phyloP scores from a whole-genome alignment of 495 filamentous ascomycete species.

The Annulohypoxylon bovei region DNA sequence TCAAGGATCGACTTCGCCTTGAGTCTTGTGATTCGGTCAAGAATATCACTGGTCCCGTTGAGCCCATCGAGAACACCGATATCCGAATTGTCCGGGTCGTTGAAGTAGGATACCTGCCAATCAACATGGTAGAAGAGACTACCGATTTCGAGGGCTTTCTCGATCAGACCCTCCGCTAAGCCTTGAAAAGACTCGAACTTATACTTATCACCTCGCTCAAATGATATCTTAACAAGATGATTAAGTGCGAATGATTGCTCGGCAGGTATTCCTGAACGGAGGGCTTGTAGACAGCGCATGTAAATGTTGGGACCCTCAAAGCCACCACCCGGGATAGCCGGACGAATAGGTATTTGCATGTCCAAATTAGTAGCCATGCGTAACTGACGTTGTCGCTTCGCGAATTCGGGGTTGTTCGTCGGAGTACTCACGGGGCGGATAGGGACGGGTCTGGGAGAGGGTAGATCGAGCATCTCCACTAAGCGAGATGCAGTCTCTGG shows the following conservation, averaged over 20 bases:
- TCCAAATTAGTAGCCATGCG: slow-evolving; percentile 34
- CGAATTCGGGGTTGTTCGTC: slow-evolving; percentile 72
- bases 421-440: slow-evolving; percentile 77
- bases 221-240: slow-evolving; percentile 94
- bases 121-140: slow-evolving; percentile 81
- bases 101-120: slow-evolving; percentile 79
- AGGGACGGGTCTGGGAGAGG: slow-evolving; percentile 62
- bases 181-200: slow-evolving; percentile 92
- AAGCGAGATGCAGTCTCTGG: slow-evolving; percentile 59
- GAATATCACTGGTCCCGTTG: slow-evolving; percentile 77
- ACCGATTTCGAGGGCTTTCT: slow-evolving; percentile 79
- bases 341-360: slow-evolving; percentile 34
- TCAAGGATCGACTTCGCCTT: slow-evolving; percentile 66
- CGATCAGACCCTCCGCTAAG: slow-evolving; percentile 86
- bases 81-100: slow-evolving; percentile 60
- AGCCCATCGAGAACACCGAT: slow-evolving; percentile 74
- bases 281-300: slow-evolving; percentile 78
- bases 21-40: slow-evolving; percentile 71
- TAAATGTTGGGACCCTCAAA: slow-evolving; percentile 87
- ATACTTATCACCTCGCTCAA: slow-evolving; percentile 93
- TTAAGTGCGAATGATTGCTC: slow-evolving; percentile 91
- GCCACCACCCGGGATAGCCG: slow-evolving; percentile 50
- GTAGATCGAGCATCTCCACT: slow-evolving; percentile 68
- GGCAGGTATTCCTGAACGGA: slow-evolving; percentile 79
- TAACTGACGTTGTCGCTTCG: slow-evolving; percentile 56